These are phyloP conservation scores for Ceratocystis lukuohia DNA, from an alignment of 2,329 filamentous ascomycete genomes.

Conservation along the genomic window DNA sequence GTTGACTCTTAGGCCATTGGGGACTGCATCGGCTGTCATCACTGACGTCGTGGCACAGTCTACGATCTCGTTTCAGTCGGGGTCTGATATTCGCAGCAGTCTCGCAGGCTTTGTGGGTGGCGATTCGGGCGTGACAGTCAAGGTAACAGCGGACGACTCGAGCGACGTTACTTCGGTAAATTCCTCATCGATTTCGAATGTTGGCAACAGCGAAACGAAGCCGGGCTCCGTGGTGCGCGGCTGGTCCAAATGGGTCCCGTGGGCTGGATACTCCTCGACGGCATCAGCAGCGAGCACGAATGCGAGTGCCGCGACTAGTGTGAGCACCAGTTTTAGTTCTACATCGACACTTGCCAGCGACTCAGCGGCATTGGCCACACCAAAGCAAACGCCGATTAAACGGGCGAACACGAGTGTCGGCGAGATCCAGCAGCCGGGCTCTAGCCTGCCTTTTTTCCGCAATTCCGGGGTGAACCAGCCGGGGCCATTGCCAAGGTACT, in stretches of 20 bases:
- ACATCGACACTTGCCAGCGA: not conserved
- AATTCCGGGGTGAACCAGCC: slow-evolving; percentile 66
- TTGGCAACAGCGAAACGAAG: slow-evolving; percentile 3
- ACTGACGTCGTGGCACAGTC: slow-evolving; percentile 47
- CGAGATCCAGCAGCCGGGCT: not conserved
- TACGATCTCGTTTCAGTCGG: slow-evolving; percentile 31
- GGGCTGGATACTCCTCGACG: slow-evolving; percentile 11
- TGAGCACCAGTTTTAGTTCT: slow-evolving; percentile 10
- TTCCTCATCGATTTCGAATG: slow-evolving; percentile 13
- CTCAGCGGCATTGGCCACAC: slow-evolving; percentile 1
- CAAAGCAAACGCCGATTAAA: slow-evolving; percentile 19
- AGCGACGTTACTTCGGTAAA: slow-evolving; percentile 13
- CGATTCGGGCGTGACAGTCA: not conserved
- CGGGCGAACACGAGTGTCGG: slow-evolving; percentile 8
- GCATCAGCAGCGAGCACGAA: not conserved
- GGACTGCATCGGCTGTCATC: slow-evolving; percentile 42
- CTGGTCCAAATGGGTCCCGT: slow-evolving; percentile 18
- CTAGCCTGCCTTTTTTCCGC: slow-evolving; percentile 31
- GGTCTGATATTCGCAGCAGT: slow-evolving; percentile 16
- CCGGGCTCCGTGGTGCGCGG: not conserved
- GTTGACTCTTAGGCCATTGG: slow-evolving; percentile 45
- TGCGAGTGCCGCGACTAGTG: not conserved
- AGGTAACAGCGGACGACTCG: not conserved
- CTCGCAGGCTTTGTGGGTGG: slow-evolving; percentile 2
- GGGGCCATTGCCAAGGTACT: slow-evolving; percentile 58